Percentiles rank a stretch among this genome's conserved stretches.
These are phyloP conservation scores for Amoeboradix gromovi DNA, from an alignment of 371 early-diverging fungal genomes.

Conservation along the genomic window DNA sequence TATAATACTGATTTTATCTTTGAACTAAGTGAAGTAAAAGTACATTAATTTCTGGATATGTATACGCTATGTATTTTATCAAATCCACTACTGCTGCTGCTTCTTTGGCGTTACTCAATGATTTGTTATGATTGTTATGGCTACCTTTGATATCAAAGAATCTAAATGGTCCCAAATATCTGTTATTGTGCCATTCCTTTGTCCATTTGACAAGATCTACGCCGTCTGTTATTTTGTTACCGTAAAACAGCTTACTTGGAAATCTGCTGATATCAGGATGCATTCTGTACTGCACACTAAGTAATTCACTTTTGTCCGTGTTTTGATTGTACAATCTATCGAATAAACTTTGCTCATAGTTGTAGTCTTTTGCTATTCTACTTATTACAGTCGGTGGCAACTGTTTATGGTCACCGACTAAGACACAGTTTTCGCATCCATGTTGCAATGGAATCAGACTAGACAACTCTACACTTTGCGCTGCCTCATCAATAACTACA, in stretches of 20 bases:
- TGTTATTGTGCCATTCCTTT: conserved; percentile 39
- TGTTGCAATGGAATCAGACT: conserved; percentile 66
- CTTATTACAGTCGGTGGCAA: conserved; percentile 72
- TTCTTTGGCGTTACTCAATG: conserved; percentile 51
- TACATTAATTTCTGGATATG: conserved; percentile 17
- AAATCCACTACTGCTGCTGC: conserved; percentile 38
- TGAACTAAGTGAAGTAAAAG: conserved; percentile 16
- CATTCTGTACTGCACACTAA: conserved; percentile 90
- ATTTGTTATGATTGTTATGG: conserved; percentile 20
- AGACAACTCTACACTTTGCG: conserved; percentile 73
- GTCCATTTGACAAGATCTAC: conserved; percentile 27
- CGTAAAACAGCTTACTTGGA: conserved; percentile 53
- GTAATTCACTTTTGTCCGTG: conserved; percentile 31
- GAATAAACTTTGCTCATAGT: conserved; percentile 70
- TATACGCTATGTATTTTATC: conserved; percentile 23
- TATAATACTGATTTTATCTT: conserved; percentile 47
- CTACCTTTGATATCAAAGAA: conserved; percentile 46
- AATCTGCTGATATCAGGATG: conserved; percentile 65
- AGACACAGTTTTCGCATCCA: conserved; percentile 43
- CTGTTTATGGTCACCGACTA: conserved; percentile 95
- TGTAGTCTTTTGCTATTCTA: conserved; percentile 27
- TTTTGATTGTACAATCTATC: conserved; percentile 35
- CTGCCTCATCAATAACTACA: conserved; percentile 90
- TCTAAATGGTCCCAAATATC: conserved; percentile 34
- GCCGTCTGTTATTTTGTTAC: conserved; percentile 39